Conservation (phyloP, 768 basidiomycete species). For the Boletales sp. region DNA sequence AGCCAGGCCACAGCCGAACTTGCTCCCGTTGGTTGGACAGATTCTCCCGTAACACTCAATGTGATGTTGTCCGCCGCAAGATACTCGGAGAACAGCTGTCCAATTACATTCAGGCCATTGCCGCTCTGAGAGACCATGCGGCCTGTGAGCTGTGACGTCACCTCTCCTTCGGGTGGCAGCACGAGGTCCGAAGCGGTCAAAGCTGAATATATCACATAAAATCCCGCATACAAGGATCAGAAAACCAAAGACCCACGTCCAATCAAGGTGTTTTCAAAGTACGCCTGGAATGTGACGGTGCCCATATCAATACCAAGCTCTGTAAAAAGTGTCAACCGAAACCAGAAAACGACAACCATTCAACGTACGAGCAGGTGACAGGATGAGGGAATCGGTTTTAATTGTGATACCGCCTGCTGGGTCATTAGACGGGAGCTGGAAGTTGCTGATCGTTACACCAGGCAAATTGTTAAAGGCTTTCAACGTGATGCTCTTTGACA, state of each 20-base stretch:
- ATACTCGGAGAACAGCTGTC: slow-evolving; percentile 63
- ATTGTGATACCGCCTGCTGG: slow-evolving; percentile 68
- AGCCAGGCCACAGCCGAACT: slow-evolving; percentile 56
- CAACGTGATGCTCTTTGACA: slow-evolving; percentile 59
- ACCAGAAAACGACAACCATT: not conserved
- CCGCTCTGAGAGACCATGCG: slow-evolving; percentile 62
- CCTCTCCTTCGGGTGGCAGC: slow-evolving; percentile 46
- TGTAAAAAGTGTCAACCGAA: slow-evolving; percentile 26
- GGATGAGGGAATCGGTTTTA: slow-evolving; percentile 62
- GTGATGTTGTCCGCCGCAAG: slow-evolving; percentile 62
- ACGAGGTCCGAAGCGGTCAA: slow-evolving; percentile 47
- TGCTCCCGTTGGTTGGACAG: slow-evolving; percentile 57
- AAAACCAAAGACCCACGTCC: slow-evolving; percentile 49
- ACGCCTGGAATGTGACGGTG: slow-evolving; percentile 57
- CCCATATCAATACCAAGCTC: slow-evolving; percentile 72
- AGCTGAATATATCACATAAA: slow-evolving; percentile 36
- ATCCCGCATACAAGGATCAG: not conserved
- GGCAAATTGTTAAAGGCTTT: slow-evolving; percentile 71
- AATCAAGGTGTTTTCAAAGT: slow-evolving; percentile 51
- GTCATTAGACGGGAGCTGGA: slow-evolving; percentile 65
- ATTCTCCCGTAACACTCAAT: slow-evolving; percentile 53
- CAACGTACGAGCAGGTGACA: slow-evolving; percentile 62
- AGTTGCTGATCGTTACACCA: slow-evolving; percentile 68
- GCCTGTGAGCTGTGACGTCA: slow-evolving; percentile 54
- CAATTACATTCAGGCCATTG: slow-evolving; percentile 48